Evolutionary conservation across 1,284 basidiomycete species (phyloP), one percentile per base, ranked within the genome.

Genomic region (Sporisorium scitamineum): DNA sequence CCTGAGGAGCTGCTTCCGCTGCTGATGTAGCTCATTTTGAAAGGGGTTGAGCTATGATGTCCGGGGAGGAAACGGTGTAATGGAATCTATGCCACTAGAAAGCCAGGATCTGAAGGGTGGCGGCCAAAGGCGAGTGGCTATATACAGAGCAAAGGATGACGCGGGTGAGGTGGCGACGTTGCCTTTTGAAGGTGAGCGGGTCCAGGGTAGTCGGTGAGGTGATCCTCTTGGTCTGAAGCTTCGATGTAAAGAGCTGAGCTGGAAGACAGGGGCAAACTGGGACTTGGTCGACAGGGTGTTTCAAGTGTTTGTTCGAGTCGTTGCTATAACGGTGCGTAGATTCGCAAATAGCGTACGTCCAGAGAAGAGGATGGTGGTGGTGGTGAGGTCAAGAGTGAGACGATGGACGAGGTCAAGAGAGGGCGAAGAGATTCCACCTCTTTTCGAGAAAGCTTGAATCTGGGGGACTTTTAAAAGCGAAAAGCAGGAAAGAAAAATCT

Each of bases 1-100:
- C 55, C 63, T 6, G 64, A 72, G 10, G 60, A 59, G 56, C 63
- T 67, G 44, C 60, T 62, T n/a, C 50, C 69, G 51, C 70, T 63
- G 63, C 63, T 65, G 44, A 53, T 47, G 55, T 54, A 71, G 51
- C 54, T 62, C 69, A 71, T 71, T 2, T 27, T 59, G 57, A 20
- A 20, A 20, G 34, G 5, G 34, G n/a, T 13, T 1, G 52, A 31
- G 29, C 1, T 32, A 52, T 11, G 34, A 11, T 41, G 31, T 52
- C 22, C 31, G 22, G 24, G 6, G 18, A 3, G 7, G 29, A 5
- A 11, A 48, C 18, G 54, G 37, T 8, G 7, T 22, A 27, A 27
- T 29, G 2, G 22, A 11, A 11, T 14, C 39, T 22, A 24, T 13
- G 50, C 22, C 50, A 18, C 22, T 24, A 22, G 20, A 11, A 18